These are phyloP conservation scores for Candida quercuum DNA, from an alignment of 805 yeast genomes.

Conservation along the genomic window DNA sequence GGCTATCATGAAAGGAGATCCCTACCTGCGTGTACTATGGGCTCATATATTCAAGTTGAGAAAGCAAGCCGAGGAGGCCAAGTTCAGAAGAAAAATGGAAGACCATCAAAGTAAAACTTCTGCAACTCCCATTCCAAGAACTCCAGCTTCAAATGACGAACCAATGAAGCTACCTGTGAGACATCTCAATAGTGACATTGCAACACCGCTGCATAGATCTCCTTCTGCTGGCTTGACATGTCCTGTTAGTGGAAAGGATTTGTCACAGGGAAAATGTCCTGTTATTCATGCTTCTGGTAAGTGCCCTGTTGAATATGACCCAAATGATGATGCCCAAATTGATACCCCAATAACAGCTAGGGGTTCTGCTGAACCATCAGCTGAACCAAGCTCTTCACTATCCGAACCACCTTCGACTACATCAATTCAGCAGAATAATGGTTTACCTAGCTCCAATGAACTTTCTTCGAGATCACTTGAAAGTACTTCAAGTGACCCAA, in stretches of 20 bases:
- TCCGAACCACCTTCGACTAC: too few relatives aligned
- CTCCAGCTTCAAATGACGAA: neutral
- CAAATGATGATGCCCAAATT: neutral
- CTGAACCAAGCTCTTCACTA: too few relatives aligned
- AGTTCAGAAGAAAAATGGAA: constrained; percentile 8
- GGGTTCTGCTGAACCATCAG: too few relatives aligned
- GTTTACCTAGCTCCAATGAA: too few relatives aligned
- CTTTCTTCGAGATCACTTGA: too few relatives aligned
- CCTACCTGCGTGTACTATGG: constrained; percentile 51
- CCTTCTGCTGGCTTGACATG: constrained; percentile 2
- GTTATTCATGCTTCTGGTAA: constrained; percentile 13
- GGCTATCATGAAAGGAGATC: constrained; percentile 54
- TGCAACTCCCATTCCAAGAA: neutral
- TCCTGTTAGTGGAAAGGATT: constrained; percentile 12
- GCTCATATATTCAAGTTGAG: constrained; percentile 39
- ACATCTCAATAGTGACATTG: neutral
- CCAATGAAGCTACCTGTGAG: neutral
- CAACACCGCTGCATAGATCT: neutral
- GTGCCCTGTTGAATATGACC: neutral
- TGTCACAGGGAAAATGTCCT: constrained; percentile 22
- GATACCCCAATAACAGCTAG: too few relatives aligned
- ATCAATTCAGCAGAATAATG: too few relatives aligned
- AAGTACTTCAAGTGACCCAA: too few relatives aligned
- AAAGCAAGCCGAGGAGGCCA: constrained; percentile 27
- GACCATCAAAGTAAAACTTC: neutral